These are phyloP conservation scores for Arthroderma sp. DNA, from an alignment of 2,329 filamentous ascomycete genomes.

Conservation along the genomic window DNA sequence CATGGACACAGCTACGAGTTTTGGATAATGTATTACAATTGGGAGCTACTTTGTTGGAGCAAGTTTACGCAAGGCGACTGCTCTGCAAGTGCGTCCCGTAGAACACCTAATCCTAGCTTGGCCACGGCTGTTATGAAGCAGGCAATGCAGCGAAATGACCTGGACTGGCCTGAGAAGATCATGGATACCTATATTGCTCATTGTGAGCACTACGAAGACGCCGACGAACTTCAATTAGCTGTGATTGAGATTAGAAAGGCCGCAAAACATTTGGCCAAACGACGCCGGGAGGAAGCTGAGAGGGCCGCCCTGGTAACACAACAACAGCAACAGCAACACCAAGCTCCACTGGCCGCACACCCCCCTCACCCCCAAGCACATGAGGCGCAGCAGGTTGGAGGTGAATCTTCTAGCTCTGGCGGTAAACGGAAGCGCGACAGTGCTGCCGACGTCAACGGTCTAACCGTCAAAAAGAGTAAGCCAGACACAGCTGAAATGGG, in stretches of 20 bases:
- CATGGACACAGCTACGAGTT: conserved; percentile 77
- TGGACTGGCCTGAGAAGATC: conserved; percentile 40
- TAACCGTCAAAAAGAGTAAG: conserved; percentile 54
- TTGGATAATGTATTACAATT: conserved; percentile 83
- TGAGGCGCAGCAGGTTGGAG: conserved; percentile 16
- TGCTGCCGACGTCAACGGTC: conserved; percentile 38
- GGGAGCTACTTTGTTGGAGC: conserved; percentile 68
- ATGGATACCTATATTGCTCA: conserved; percentile 35
- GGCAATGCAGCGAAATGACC: conserved; percentile 44
- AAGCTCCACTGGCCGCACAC: conserved; percentile 12
- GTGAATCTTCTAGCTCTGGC: conserved; percentile 19
- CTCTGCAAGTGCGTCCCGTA: conserved; percentile 40
- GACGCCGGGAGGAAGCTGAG: conserved; percentile 52
- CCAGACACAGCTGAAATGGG: conserved; percentile 26
- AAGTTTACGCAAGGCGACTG: conserved; percentile 42
- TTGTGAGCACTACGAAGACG: conserved; percentile 81
- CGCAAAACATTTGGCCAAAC: conserved; percentile 48
- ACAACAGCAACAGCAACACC: conserved; percentile 5
- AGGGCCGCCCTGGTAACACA: conserved; percentile 37
- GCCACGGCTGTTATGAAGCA: conserved; percentile 67
- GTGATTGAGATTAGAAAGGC: conserved; percentile 60
- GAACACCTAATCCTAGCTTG: conserved; percentile 52
- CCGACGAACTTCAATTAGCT: conserved; percentile 59
- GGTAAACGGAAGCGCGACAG: conserved; percentile 62
- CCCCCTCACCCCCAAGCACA: conserved; percentile 16